phyloP scores from a whole-genome alignment of 495 filamentous ascomycete genomes.

The Neurospora tetrasperma region DNA sequence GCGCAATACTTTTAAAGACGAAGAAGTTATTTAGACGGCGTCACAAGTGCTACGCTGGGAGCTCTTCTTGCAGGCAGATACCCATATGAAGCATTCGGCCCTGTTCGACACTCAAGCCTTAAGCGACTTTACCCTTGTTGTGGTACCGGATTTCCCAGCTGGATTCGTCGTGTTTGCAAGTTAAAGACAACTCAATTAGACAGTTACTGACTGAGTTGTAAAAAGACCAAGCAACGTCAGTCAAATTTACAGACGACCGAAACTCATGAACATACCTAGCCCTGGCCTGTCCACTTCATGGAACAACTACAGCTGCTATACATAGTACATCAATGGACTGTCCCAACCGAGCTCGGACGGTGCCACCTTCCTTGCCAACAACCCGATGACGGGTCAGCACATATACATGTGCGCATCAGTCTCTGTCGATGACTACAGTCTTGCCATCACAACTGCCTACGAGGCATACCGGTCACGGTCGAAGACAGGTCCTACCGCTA shows the following conservation, averaged over 20 bases:
- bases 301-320: too few species aligned
- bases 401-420: constrained; percentile 50
- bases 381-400: constrained; percentile 45
- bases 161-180: not conserved
- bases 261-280: not conserved
- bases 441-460: constrained; percentile 49
- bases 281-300: constrained; percentile 17
- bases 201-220: not conserved
- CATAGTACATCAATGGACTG: constrained; percentile 44
- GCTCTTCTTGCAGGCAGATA: not conserved
- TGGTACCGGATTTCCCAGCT: not conserved
- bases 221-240: not conserved
- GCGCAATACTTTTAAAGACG: not conserved
- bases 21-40: not conserved
- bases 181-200: not conserved
- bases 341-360: constrained; percentile 40
- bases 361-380: constrained; percentile 50
- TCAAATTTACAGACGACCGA: not conserved
- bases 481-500: constrained; percentile 43
- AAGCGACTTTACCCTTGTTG: not conserved
- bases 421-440: constrained; percentile 44
- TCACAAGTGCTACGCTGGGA: not conserved
- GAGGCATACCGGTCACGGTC: constrained; percentile 57
- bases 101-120: not conserved
- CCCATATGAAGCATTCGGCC: not conserved